A percentile compares a stretch with the other conserved stretches of the same genome.
Conservation (phyloP, 2,329 filamentous ascomycete genomes). For the Zymoseptoria tritici region DNA sequence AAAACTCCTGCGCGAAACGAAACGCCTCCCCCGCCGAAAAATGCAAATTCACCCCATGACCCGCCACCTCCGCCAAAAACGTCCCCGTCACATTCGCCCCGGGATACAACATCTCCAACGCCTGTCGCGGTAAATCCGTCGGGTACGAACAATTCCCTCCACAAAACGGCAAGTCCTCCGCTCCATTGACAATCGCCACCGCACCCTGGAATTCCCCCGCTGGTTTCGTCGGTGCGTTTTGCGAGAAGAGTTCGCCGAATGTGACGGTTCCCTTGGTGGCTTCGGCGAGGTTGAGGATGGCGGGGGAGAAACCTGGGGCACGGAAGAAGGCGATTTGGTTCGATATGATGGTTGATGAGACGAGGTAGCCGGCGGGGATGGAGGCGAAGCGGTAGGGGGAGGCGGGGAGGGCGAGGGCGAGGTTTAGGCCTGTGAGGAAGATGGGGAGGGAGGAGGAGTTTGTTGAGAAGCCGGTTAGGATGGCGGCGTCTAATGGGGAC, state of each 20-base stretch:
- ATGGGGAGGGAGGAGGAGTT: conserved; percentile 18
- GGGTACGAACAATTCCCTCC: conserved; percentile 27
- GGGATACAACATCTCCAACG: conserved; percentile 19
- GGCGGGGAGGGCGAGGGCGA: conserved; percentile 24
- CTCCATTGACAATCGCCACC: conserved; percentile 27
- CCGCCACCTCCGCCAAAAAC: conserved; percentile 21
- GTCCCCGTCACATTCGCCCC: conserved; percentile 12
- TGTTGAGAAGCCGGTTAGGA: conserved; percentile 32
- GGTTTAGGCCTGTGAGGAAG: conserved; percentile 22
- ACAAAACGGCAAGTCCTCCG: conserved; percentile 26
- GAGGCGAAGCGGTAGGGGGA: conserved; percentile 25
- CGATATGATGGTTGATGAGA: conserved; percentile 16
- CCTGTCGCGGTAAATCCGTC: conserved; percentile 16
- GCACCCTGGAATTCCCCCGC: conserved; percentile 21
- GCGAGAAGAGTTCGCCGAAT: conserved; percentile 27
- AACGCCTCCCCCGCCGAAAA: conserved; percentile 24
- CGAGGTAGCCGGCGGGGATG: conserved; percentile 25
- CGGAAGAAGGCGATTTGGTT: conserved; percentile 29
- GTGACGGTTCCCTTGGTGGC: conserved; percentile 25
- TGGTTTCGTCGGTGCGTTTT: conserved; percentile 8
- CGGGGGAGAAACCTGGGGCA: conserved; percentile 24
- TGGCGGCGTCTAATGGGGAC: conserved; percentile 26
- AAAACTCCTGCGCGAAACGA: conserved; percentile 22
- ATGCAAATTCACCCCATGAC: conserved; percentile 29
- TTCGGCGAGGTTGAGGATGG: conserved; percentile 21